Evolutionary conservation across 129 eudicot genomes (phyloP).

Genomic region (Silybum marianum): DNA sequence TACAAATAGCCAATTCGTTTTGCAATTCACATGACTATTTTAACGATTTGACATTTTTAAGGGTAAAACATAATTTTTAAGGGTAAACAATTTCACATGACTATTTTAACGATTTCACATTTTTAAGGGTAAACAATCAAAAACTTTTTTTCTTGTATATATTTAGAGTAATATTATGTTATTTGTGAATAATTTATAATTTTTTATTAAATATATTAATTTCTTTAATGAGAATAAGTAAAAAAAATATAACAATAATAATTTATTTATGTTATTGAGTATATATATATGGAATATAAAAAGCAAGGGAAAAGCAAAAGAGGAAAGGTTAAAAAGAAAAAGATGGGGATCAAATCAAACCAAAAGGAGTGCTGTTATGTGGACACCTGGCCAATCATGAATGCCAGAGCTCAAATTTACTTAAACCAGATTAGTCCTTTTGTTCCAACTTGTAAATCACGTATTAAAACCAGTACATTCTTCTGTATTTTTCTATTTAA

Average conservation of each 20-base stretch:
- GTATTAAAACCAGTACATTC: background rate
- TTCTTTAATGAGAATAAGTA: background rate
- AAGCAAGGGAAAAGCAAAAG: background rate
- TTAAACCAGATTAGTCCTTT: background rate
- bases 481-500: background rate
- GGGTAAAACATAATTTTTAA: background rate
- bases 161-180: background rate
- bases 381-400: constrained; percentile 19
- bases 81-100: background rate
- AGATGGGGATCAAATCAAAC: constrained; percentile 3
- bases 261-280: background rate
- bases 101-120: background rate
- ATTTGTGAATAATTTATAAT: background rate
- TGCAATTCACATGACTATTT: background rate
- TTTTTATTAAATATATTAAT: no score
- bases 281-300: constrained; percentile 30
- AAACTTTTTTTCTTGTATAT: background rate
- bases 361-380: background rate
- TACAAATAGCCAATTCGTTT: background rate
- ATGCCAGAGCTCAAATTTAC: background rate
- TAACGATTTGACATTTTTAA: background rate
- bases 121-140: background rate
- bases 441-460: background rate
- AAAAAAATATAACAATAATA: background rate
- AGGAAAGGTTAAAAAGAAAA: constrained; percentile 24